Conservation (phyloP, 805 yeast genomes). For the Saturnispora mendoncae region DNA sequence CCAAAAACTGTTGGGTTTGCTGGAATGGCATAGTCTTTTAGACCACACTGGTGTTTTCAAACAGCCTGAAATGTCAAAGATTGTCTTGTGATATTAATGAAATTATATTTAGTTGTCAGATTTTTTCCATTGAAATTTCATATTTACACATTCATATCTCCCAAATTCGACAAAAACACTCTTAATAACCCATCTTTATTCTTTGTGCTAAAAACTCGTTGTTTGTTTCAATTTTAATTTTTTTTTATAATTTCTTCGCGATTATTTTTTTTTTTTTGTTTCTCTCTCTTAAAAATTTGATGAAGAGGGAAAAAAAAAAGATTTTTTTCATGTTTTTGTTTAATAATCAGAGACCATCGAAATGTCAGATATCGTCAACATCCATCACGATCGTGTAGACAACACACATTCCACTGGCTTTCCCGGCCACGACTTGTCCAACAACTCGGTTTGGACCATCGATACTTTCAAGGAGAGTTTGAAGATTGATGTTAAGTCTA, state of each 20-base stretch:
- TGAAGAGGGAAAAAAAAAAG: no score
- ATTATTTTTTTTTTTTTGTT: background rate
- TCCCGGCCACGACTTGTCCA: slow-evolving; percentile 65
- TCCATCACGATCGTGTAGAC: slow-evolving; percentile 85
- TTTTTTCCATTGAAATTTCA: background rate
- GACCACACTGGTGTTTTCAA: no score
- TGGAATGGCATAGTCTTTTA: no score
- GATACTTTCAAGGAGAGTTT: slow-evolving; percentile 65
- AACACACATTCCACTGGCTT: slow-evolving; percentile 85
- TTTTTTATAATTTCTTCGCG: background rate
- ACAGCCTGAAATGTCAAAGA: no score
- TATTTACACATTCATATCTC: background rate
- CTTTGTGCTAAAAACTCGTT: no score
- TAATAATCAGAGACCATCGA: no score
- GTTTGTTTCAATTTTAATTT: no score
- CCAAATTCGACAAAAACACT: background rate
- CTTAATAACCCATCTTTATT: no score
- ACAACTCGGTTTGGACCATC: slow-evolving; percentile 71
- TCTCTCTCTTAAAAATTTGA: slow-evolving; percentile 1
- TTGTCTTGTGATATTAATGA: no score
- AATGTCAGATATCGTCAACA: slow-evolving; percentile 60
- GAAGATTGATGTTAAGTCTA: slow-evolving; percentile 56
- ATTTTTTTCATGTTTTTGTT: background rate
- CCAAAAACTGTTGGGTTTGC: no score
- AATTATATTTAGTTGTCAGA: no score